phyloP scores from a whole-genome alignment of 106 monocot species.

The Hemerocallis citrina region DNA sequence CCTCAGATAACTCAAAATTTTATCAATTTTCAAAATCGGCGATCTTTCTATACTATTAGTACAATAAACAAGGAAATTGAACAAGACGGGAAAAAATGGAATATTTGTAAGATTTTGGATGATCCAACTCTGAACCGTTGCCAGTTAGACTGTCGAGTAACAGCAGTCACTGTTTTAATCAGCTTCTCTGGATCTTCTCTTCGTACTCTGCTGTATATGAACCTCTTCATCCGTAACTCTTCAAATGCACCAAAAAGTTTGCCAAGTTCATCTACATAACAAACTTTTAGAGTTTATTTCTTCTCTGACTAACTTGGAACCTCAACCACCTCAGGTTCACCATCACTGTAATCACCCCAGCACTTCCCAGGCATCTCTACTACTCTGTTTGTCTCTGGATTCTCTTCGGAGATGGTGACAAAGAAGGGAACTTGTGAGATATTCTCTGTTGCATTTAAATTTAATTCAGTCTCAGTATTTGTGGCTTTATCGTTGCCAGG shows the following conservation, averaged over 20 bases:
- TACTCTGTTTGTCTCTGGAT: not conserved
- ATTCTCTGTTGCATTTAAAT: not conserved
- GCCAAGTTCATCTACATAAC: not conserved
- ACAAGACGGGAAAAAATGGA: not conserved
- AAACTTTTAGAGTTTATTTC: not conserved
- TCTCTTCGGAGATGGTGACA: conserved; percentile 7
- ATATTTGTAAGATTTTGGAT: not conserved
- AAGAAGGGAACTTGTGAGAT: conserved; percentile 7
- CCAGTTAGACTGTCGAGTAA: not conserved
- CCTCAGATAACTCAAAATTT: not conserved
- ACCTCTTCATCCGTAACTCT: not conserved
- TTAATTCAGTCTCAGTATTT: conserved; percentile 18
- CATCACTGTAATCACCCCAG: conserved; percentile 71
- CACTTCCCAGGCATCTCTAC: conserved; percentile 26
- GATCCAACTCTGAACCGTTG: not conserved
- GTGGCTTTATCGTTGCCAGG: not conserved
- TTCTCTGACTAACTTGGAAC: conserved; percentile 15
- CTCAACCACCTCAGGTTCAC: conserved; percentile 52
- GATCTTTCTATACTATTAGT: not conserved
- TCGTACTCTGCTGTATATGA: not conserved
- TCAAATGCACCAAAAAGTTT: not conserved
- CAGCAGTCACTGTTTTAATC: not conserved
- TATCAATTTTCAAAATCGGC: conserved; percentile 7
- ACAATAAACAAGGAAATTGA: conserved; percentile 1
- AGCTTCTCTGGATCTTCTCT: not conserved